These are phyloP conservation scores for Trichoderma parareesei DNA, from an alignment of 495 filamentous ascomycete genomes.

Conservation along the genomic window DNA sequence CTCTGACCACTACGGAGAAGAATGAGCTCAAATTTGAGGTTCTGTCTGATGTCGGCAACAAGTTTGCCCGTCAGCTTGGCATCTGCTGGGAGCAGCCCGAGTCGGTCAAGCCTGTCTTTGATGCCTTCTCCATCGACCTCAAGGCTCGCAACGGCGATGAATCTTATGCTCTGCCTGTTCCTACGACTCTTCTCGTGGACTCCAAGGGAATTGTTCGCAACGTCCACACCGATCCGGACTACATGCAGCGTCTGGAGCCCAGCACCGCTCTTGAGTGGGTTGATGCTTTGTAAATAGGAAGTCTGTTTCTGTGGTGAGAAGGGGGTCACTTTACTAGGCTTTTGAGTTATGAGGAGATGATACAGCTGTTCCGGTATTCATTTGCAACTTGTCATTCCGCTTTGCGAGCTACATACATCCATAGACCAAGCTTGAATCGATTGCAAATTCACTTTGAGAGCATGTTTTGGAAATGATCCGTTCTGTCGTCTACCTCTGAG, in stretches of 20 bases:
- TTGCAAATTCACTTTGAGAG: too few relatives aligned
- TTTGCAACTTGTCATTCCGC: too few relatives aligned
- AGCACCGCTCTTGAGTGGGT: constrained; percentile 26
- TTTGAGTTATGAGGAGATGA: too few relatives aligned
- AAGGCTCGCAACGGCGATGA: constrained; percentile 24
- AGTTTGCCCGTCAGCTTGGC: constrained; percentile 27
- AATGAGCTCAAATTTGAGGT: constrained; percentile 29
- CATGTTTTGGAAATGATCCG: too few relatives aligned
- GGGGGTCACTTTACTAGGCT: too few relatives aligned
- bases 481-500: too few relatives aligned
- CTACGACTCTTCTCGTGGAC: constrained; percentile 29
- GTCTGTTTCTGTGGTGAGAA: too few relatives aligned
- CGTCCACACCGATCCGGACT: constrained; percentile 27
- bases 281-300: constrained; percentile 14
- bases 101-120: constrained; percentile 17
- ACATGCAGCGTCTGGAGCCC: constrained; percentile 26
- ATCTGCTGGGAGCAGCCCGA: constrained; percentile 24
- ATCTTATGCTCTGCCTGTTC: constrained; percentile 25
- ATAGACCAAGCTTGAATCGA: too few relatives aligned
- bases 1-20: constrained; percentile 26
- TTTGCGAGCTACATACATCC: too few relatives aligned
- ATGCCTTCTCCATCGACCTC: constrained; percentile 19
- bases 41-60: constrained; percentile 30
- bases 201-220: constrained; percentile 26
- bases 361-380: too few relatives aligned